Evolutionary conservation across 805 yeast species (phyloP), one percentile per base, ranked within the genome.

Genomic region (Cyberlindnera amylophila): DNA sequence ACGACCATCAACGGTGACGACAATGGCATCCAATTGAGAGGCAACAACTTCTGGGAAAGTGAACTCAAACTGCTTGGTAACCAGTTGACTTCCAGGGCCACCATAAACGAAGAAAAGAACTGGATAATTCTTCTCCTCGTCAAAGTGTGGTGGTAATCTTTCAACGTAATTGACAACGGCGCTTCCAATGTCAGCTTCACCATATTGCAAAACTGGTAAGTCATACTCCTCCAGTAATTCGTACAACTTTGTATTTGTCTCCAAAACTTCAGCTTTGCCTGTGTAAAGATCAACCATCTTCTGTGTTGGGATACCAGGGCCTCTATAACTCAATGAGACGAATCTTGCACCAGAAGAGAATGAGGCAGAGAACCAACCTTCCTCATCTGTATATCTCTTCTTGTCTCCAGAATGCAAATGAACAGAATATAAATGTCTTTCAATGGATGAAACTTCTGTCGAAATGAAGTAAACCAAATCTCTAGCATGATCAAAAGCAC

Each of bases 1-100:
- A 53, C 99, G 77, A 0, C 98, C 98, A 64, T 93, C 99, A 4
- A 93, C 95, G 1, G 96, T 86, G 1, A 93, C 96, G 8, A 93
- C 96, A 37, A 93, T 75, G 2, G 95, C 87, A 54, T 83, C 74
- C 49, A 86, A 69, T 52, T 81, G 82, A 1, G 96, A 77, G 0
- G 96, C 82, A 32, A 85, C 76, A 10, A 86, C 81, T 23, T 84
- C 76, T 47, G 90, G 84, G 63, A 88, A 90, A 8, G 75, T 71
- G 26, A 84, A 65, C 0, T 74, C 58, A 55, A 79, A 88, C 12
- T 67, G 58, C 48, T 84, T 79, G 33, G 72, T 67, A 6, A 91
- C 96, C 41, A 77, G 70, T 62, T 93, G 98, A 6, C 96, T 85
- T 28, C 89, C 93, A 8, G 99, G 99, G 0, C 99, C 99, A 17